A percentile compares a stretch with the other conserved stretches of the same genome.
phyloP scores from a whole-genome alignment of 2,329 filamentous ascomycete species.

The Sporothrix sp. region DNA sequence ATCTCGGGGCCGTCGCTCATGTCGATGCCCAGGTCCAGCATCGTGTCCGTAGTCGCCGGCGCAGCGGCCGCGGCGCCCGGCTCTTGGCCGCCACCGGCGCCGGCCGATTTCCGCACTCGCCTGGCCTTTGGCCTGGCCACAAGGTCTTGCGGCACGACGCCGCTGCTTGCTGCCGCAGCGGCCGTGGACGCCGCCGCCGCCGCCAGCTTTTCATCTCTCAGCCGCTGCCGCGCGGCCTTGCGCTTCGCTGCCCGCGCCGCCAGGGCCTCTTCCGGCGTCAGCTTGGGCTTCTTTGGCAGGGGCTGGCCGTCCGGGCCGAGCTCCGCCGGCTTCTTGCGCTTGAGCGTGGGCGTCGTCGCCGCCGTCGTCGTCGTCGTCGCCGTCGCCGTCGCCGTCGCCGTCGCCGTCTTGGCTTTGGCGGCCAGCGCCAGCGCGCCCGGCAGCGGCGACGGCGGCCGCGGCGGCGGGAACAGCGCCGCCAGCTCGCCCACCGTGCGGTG shows the following conservation, averaged over 20 bases:
- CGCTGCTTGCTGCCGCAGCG: no score
- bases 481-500: constrained; percentile 46
- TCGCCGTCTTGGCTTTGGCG: no score
- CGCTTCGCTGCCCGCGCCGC: neutral
- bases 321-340: neutral
- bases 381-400: no score
- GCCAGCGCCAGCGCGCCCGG: neutral
- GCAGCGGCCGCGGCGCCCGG: neutral
- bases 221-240: neutral
- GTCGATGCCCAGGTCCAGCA: constrained; percentile 7
- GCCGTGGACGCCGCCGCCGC: no score
- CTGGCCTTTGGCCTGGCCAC: neutral
- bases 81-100: neutral
- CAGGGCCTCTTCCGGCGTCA: neutral
- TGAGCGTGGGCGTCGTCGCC: constrained; percentile 9
- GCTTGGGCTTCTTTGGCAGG: neutral
- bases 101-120: neutral
- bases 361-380: no score
- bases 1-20: neutral
- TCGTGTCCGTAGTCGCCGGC: neutral
- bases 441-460: constrained; percentile 26
- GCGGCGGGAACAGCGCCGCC: constrained; percentile 37
- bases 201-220: no score
- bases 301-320: no score
- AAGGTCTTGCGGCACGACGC: no score